Evolutionary conservation across 2,329 filamentous ascomycete genomes (phyloP).

Genomic region (Lojkania enalia): DNA sequence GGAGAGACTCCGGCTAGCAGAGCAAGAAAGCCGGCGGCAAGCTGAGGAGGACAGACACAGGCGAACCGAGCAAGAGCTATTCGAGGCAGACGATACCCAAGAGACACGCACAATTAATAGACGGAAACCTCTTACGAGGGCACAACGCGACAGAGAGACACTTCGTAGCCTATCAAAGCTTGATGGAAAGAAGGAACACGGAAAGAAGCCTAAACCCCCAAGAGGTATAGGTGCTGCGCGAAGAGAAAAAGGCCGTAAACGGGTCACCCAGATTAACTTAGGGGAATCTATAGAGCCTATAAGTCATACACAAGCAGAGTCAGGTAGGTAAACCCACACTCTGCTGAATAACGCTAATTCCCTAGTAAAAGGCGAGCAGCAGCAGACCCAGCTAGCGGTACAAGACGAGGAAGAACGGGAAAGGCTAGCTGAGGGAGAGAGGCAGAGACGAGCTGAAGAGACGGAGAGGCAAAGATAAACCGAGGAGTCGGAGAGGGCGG

Average conservation of each 20-base stretch:
- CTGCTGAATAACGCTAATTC: constrained; percentile 8
- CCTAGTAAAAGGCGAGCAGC: constrained; percentile 6
- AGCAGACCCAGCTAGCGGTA: constrained; percentile 4
- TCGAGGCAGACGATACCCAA: not conserved
- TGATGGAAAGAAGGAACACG: constrained; percentile 1
- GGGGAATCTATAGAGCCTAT: constrained; percentile 5
- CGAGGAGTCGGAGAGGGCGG: too few relatives aligned
- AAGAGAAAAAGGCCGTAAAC: not conserved
- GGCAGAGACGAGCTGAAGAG: not conserved
- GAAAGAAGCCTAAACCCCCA: constrained; percentile 7
- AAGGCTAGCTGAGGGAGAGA: not conserved
- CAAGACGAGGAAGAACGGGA: not conserved
- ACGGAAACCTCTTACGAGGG: too few relatives aligned
- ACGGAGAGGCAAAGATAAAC: too few relatives aligned
- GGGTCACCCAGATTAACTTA: constrained; percentile 1
- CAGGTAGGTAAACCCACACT: constrained; percentile 7
- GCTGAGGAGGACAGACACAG: not conserved
- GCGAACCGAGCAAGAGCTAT: constrained; percentile 1
- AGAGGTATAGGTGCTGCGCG: constrained; percentile 12
- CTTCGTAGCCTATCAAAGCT: not conserved
- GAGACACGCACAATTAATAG: constrained; percentile 3
- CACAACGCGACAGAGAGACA: constrained; percentile 1
- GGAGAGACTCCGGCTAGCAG: not conserved
- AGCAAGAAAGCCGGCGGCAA: not conserved
- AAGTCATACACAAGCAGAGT: constrained; percentile 1